Base-by-base conservation (phyloP, 2,329 filamentous ascomycete genomes). In the Calonectria hawksworthii region DNA sequence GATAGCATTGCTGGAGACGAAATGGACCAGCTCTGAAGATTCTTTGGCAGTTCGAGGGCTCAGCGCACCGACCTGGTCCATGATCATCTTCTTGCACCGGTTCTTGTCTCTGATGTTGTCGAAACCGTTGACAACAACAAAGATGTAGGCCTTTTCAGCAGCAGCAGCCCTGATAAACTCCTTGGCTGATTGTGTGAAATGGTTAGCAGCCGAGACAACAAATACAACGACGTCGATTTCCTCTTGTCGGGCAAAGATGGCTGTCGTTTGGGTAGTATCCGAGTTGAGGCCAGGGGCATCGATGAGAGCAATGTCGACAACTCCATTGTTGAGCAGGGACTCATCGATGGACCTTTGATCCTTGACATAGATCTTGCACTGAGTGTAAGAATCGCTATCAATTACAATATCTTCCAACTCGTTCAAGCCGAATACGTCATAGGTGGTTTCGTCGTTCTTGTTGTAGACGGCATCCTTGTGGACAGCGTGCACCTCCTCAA, bases 171-270 rank as follows among this genome's bases (percentile, higher is more conserved):
- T 94, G 76, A 99, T 98, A 82, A 99, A 99, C 81, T 99, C 97
- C 85, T 95, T 98, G n/a, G 97, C 96, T 0, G 97, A 98, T 70
- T 98, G 92, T 0, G 97, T 99, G 83, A 99, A 99, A 85, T 99
- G 97, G 79, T 99, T 99, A 32, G 96, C 96, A 3, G 97, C 97
- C 14, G 96, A 98, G 7, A 99, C 97, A 41, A 99, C 97, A 81
- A 99, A 99, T 0, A 99, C 96, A 1, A 99, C 97, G 0, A 99
- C 97, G 80, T 99, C 97, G 77, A 99, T 99, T 86, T 99, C 97
- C 84, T 99, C 97, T 83, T 99, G 97, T 72, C 97, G 91, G 30
- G 97, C 97, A 84, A 99, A 99, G 9, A 99, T 94, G 26, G 97
- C 97, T 1, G 97, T 99, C 0, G 97, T 99, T 87, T 99, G 98